phyloP scores from a whole-genome alignment of 2,329 filamentous ascomycete species.

The Neonectria faginata region DNA sequence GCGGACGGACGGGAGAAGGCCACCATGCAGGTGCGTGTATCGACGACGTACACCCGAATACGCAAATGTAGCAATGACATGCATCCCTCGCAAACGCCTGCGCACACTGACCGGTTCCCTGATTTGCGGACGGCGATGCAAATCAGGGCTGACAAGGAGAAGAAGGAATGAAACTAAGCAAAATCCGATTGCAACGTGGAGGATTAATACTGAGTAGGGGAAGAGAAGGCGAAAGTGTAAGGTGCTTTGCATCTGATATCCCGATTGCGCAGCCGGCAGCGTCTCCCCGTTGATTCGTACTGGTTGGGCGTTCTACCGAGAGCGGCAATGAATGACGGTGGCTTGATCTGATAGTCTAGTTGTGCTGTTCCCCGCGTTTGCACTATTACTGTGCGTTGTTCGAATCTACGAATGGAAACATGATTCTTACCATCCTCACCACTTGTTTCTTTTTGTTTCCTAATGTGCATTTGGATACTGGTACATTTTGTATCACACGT shows the following conservation, averaged over 20 bases:
- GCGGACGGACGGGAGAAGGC: constrained; percentile 29
- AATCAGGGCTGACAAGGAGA: constrained; percentile 35
- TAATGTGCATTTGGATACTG: neutral
- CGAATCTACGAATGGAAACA: neutral
- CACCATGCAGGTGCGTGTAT: constrained; percentile 23
- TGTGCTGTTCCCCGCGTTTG: constrained; percentile 9
- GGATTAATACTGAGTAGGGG: constrained; percentile 24
- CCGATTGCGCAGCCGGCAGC: constrained; percentile 12
- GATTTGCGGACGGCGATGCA: constrained; percentile 9
- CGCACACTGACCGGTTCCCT: constrained; percentile 1
- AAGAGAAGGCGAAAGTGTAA: constrained; percentile 26
- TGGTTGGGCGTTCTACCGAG: neutral
- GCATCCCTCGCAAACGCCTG: constrained; percentile 1
- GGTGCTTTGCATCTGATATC: constrained; percentile 16
- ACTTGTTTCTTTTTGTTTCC: neutral
- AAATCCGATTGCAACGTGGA: constrained; percentile 25
- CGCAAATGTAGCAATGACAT: constrained; percentile 10
- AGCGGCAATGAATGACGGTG: constrained; percentile 1
- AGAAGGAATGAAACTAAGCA: constrained; percentile 8
- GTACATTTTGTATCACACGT: neutral
- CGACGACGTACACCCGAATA: constrained; percentile 26
- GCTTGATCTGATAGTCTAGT: constrained; percentile 1
- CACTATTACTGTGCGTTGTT: constrained; percentile 9
- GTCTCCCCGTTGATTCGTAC: neutral
- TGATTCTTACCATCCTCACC: neutral